Evolutionary conservation across 129 eudicot species (phyloP).

Genomic region (Helianthus tuberosus): DNA sequence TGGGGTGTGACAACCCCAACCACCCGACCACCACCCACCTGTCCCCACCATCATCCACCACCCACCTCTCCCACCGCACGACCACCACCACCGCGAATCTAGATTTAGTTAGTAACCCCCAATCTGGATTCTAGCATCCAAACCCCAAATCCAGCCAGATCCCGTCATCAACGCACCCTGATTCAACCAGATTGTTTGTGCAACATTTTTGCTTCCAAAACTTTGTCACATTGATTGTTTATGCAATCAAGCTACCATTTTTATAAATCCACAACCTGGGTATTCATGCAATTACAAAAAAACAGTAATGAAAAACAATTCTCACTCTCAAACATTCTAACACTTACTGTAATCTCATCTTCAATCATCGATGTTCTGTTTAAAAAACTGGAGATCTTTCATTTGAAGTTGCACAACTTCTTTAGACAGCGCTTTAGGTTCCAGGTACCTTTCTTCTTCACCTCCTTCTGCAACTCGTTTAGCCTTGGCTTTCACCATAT

Average conservation of each 20-base stretch:
- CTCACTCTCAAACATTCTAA: not conserved
- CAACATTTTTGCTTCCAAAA: conserved; percentile 21
- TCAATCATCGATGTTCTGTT: conserved; percentile 56
- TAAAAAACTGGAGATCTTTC: conserved; percentile 85
- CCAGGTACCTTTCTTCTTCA: conserved; percentile 59
- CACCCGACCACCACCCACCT: too few relatives aligned
- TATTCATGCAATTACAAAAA: not conserved
- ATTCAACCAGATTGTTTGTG: not conserved
- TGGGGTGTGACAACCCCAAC: too few relatives aligned
- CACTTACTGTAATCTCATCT: conserved; percentile 2
- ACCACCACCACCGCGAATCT: too few relatives aligned
- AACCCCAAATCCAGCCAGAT: too few relatives aligned
- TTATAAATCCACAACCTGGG: conserved; percentile 4
- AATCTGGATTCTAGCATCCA: too few relatives aligned
- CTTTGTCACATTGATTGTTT: conserved; percentile 30
- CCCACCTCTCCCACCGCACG: too few relatives aligned
- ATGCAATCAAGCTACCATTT: conserved; percentile 26
- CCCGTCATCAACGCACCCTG: too few relatives aligned
- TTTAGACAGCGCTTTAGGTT: conserved; percentile 69
- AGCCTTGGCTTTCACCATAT: conserved; percentile 63
- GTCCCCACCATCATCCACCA: too few relatives aligned
- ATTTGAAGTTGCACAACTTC: conserved; percentile 92
- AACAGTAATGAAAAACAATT: not conserved
- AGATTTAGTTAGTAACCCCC: too few relatives aligned
- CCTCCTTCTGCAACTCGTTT: conserved; percentile 65